Evolutionary conservation across 2,329 filamentous ascomycete genomes (phyloP).

Genomic region (Penicillium sp.): DNA sequence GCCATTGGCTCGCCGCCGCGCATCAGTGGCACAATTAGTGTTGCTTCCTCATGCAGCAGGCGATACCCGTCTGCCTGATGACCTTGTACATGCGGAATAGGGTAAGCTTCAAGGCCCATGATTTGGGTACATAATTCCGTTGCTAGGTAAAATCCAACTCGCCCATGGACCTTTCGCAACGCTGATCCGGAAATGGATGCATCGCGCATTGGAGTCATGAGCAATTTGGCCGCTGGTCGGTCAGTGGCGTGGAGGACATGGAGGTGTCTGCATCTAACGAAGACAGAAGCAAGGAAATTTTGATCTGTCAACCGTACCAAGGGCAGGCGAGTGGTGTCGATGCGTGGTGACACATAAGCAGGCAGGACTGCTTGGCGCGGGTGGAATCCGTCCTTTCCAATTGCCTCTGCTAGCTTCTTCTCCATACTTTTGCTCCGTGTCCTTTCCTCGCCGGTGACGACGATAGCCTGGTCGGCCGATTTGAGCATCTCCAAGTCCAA

Average conservation of each 20-base stretch:
- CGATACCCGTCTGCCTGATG: conserved; percentile 39
- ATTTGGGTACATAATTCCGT: conserved; percentile 37
- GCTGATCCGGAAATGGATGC: conserved; percentile 38
- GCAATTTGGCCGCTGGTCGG: conserved; percentile 41
- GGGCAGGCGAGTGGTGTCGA: conserved; percentile 41
- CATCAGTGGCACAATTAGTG: conserved; percentile 54
- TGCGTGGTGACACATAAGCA: conserved; percentile 30
- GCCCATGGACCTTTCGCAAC: conserved; percentile 44
- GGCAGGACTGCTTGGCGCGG: conserved; percentile 45
- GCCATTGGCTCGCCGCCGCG: conserved; percentile 57
- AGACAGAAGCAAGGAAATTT: conserved; percentile 21
- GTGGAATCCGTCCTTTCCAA: conserved; percentile 35
- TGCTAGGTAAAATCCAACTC: conserved; percentile 48
- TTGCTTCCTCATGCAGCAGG: conserved; percentile 42
- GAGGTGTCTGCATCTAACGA: conserved; percentile 14
- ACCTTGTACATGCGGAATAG: conserved; percentile 48
- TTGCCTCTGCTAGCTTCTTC: conserved; percentile 33
- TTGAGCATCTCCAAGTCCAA: conserved; percentile 52
- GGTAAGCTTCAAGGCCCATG: conserved; percentile 44
- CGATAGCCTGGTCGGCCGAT: conserved; percentile 45
- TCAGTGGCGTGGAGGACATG: conserved; percentile 41
- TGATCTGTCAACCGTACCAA: conserved; percentile 28
- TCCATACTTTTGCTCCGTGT: conserved; percentile 50
- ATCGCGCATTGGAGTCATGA: conserved; percentile 49
- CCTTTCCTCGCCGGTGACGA: conserved; percentile 46